Evolutionary conservation across 192 early-diverging fungal genomes (phyloP), one percentile per base, ranked within the genome.

Genomic region (Coemansia umbellata): DNA sequence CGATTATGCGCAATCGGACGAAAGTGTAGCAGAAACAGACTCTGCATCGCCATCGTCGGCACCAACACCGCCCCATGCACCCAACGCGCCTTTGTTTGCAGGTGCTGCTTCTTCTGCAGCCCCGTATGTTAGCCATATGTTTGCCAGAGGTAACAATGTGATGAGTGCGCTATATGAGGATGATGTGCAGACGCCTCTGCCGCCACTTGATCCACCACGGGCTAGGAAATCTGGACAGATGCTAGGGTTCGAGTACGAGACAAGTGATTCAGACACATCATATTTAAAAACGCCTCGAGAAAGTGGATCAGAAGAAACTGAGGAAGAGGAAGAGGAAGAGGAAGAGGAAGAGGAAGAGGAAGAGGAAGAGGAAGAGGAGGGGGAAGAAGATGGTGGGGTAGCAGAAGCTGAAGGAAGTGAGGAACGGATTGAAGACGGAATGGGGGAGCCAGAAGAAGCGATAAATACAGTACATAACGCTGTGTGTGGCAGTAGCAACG

Each of bases 281-380:
- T 64, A 51, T 23, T 32, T 76, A 26, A 55, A 47, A 36, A 76
- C 73, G 17, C 73, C 73, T 10, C 58, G 56, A 13, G 72, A 69
- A 39, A 58, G 54, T 7, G 59, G 52, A 8, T 55, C 65, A 11
- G 65, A 53, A 35, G 58, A 39, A 8, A 31, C 22, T 11, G 60
- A 47, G 24, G 58, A 50, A 11, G 58, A 19, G 3, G 58, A 50
- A 22, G 48, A 60, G 14, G 40, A 27, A 31, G 48, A 24, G n/a
- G 48, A 42, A 9, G 21, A 41, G 15, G 44, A 59, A 23, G 52
- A 28, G 14, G 47, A 30, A 1, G 21, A 48, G 2, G 47, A 19
- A 8, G 57, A 60, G 22, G 42, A 21, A 36, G 50, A 43, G n/a
- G 47, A 53, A 14, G 64, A 50, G 2, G 47, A 15, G 5, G 31